Evolutionary conservation across 176 grass and related monocot species (phyloP).

Genomic region (Hsuehochloa calcarea): DNA sequence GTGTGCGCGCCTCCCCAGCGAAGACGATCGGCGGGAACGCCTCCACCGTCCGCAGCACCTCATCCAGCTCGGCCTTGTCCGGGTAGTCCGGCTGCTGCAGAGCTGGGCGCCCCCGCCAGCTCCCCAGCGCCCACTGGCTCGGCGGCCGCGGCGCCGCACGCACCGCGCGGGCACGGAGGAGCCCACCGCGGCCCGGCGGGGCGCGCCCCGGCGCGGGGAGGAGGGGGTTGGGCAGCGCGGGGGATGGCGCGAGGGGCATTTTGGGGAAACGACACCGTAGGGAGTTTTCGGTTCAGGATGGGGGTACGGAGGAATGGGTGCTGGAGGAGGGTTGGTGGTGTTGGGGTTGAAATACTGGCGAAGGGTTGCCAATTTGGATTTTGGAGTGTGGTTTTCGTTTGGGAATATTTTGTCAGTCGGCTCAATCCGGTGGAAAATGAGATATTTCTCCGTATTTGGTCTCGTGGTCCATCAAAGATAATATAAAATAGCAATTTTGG

Average conservation of each 20-base stretch:
- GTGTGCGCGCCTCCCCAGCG: slow-evolving; percentile 73
- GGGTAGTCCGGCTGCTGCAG: slow-evolving; percentile 79
- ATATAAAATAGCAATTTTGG: too few species aligned
- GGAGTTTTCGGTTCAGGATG: not conserved
- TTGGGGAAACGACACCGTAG: not conserved
- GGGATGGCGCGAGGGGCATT: slow-evolving; percentile 31
- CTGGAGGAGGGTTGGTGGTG: not conserved
- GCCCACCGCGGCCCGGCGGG: not conserved
- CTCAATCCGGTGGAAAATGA: not conserved
- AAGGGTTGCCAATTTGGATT: too few species aligned
- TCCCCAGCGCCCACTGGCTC: slow-evolving; percentile 61
- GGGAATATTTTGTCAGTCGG: not conserved
- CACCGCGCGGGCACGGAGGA: slow-evolving; percentile 48
- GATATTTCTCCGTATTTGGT: not conserved
- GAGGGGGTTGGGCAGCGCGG: slow-evolving; percentile 7
- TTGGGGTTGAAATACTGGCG: not conserved
- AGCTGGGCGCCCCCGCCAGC: slow-evolving; percentile 60
- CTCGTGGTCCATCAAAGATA: not conserved
- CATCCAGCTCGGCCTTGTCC: slow-evolving; percentile 50
- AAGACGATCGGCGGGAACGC: slow-evolving; percentile 86
- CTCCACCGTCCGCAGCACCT: slow-evolving; percentile 76
- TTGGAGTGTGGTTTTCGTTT: not conserved
- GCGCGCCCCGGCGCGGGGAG: slow-evolving; percentile 2
- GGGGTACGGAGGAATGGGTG: not conserved
- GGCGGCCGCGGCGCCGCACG: slow-evolving; percentile 50